Conservation (phyloP, 345 rosid genomes). For the Draba incana region DNA sequence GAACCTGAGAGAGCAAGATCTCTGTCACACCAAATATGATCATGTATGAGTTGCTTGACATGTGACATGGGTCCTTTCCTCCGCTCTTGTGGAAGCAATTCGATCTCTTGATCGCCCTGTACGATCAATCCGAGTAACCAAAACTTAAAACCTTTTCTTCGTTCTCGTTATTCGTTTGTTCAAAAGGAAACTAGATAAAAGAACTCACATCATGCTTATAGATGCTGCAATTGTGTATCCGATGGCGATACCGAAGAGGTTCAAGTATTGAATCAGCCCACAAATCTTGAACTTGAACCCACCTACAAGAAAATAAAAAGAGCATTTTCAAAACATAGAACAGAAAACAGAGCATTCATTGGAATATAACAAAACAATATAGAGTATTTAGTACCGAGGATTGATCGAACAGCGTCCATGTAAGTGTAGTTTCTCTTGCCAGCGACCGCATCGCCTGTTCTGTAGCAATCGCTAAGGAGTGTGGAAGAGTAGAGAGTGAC, state of each 20-base stretch:
- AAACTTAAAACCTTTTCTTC: not conserved
- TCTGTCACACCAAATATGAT: constrained; percentile 68
- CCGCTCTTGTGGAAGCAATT: constrained; percentile 74
- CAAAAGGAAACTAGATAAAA: not conserved
- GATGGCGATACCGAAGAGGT: constrained; percentile 67
- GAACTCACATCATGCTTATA: constrained; percentile 74
- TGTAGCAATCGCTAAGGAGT: constrained; percentile 72
- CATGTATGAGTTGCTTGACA: constrained; percentile 77
- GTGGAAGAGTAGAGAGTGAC: constrained; percentile 71
- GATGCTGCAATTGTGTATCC: constrained; percentile 85
- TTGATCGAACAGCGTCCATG: constrained; percentile 73
- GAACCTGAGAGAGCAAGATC: constrained; percentile 76
- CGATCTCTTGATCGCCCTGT: constrained; percentile 83
- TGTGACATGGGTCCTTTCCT: constrained; percentile 62
- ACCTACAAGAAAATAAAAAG: constrained; percentile 45
- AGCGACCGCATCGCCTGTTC: constrained; percentile 56
- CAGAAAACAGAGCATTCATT: not conserved
- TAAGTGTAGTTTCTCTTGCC: constrained; percentile 85
- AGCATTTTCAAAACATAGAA: not conserved
- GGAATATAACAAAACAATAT: not conserved
- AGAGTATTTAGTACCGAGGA: constrained; percentile 55
- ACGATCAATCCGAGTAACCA: constrained; percentile 9
- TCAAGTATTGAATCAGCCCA: constrained; percentile 66
- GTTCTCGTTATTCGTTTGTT: not conserved
- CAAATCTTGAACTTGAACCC: constrained; percentile 70